Percentiles rank a stretch among this genome's conserved stretches.
Evolutionary conservation across 1,284 basidiomycete genomes (phyloP).

Genomic region (Ustanciosporium gigantosporum): DNA sequence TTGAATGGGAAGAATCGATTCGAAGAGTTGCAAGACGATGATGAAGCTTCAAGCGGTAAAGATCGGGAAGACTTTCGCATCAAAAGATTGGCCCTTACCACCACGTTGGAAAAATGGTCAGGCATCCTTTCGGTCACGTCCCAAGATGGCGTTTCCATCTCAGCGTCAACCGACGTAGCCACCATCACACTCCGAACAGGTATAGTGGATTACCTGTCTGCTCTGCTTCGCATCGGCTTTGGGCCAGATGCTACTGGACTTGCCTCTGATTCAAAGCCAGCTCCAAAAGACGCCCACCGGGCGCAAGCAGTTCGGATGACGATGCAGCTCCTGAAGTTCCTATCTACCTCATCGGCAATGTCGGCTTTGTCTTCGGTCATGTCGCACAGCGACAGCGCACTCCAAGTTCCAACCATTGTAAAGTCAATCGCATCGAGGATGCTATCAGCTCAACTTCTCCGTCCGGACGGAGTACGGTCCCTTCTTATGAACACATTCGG

Average conservation of each 20-base stretch:
- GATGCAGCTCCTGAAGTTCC: conserved; percentile 16
- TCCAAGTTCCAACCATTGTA: conserved; percentile 25
- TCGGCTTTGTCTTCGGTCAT: conserved; percentile 35
- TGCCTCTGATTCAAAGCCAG: neutral
- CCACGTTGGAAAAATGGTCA: conserved; percentile 4
- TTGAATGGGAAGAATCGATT: conserved; percentile 25
- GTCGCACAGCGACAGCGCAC: conserved; percentile 16
- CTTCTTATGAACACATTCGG: conserved; percentile 48
- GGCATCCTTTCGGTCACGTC: neutral
- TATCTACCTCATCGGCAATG: conserved; percentile 33
- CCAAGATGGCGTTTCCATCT: neutral
- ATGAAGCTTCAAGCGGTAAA: neutral
- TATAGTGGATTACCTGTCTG: conserved; percentile 30
- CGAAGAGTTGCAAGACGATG: conserved; percentile 28
- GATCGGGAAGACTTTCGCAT: neutral
- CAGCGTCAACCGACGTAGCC: conserved; percentile 17
- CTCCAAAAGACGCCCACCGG: conserved; percentile 11
- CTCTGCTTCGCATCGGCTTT: conserved; percentile 26
- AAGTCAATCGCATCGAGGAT: conserved; percentile 36
- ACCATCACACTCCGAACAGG: conserved; percentile 30
- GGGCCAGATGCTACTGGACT: conserved; percentile 5
- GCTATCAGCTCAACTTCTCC: conserved; percentile 48
- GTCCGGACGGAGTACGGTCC: conserved; percentile 53
- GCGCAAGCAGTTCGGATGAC: conserved; percentile 16
- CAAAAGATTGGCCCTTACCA: conserved; percentile 1